A percentile compares a stretch with the other conserved stretches of the same genome.
Conservation (phyloP, 1,139 yeast species). For the Candida glucosophila region DNA sequence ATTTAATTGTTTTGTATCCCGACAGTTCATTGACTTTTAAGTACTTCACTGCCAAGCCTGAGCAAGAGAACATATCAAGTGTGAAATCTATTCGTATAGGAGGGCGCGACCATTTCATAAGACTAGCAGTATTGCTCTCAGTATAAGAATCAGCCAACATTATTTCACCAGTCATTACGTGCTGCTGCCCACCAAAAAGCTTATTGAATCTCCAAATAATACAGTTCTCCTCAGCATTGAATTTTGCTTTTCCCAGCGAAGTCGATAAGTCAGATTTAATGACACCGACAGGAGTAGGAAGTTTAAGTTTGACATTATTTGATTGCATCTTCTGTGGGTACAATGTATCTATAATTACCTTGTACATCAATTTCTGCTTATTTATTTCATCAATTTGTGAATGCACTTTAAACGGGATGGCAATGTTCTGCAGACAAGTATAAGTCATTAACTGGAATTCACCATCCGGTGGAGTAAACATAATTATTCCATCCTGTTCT, state of each 20-base stretch:
- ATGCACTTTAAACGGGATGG: slow-evolving; percentile 64
- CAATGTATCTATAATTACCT: slow-evolving; percentile 52
- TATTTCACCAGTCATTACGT: slow-evolving; percentile 43
- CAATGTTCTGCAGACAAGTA: slow-evolving; percentile 44
- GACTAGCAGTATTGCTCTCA: slow-evolving; percentile 7
- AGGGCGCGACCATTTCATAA: slow-evolving; percentile 55
- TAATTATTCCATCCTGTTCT: slow-evolving; percentile 57
- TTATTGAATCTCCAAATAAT: slow-evolving; percentile 67
- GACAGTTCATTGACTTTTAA: slow-evolving; percentile 60
- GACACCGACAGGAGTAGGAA: slow-evolving; percentile 67
- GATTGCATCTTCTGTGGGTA: slow-evolving; percentile 59
- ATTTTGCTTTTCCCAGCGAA: slow-evolving; percentile 62
- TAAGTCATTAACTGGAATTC: slow-evolving; percentile 83
- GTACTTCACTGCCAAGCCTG: slow-evolving; percentile 70
- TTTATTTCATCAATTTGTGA: slow-evolving; percentile 54
- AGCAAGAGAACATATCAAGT: slow-evolving; percentile 68
- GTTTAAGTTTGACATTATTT: slow-evolving; percentile 50
- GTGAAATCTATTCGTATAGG: slow-evolving; percentile 68
- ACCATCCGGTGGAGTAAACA: slow-evolving; percentile 88
- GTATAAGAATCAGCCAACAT: slow-evolving; percentile 19
- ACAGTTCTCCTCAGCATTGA: slow-evolving; percentile 55
- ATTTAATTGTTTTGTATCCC: slow-evolving; percentile 68
- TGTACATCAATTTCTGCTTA: slow-evolving; percentile 41
- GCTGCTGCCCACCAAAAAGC: slow-evolving; percentile 60
- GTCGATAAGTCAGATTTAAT: slow-evolving; percentile 40